Base-by-base conservation (phyloP, 2,329 filamentous ascomycete species). In the Fulvia fulva region DNA sequence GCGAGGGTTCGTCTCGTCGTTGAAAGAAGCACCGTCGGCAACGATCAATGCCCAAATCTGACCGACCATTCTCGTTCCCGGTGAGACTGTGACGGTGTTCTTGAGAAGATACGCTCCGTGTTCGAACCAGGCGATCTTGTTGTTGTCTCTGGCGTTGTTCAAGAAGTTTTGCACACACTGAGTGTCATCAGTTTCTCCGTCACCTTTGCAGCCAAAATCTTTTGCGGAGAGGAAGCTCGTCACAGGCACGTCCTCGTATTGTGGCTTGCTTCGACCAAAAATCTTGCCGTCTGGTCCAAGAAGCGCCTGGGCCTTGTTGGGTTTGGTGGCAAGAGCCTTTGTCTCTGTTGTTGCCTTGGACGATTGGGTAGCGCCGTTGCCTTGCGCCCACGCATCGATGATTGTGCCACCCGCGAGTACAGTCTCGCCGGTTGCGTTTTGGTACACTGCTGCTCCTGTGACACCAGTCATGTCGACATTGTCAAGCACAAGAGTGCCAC, bases 41-140 rank as follows among this genome's bases (percentile, higher is more conserved):
- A 97, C 88, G 73, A 97, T 88, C 61, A 96, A 77, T 2, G 93
- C 88, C 90, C 90, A 96, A 71, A 95, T 86, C 76, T 97, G 91
- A 68, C 93, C 93, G 7, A 89, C 90, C 71, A 97, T 92, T 76
- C 87, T 89, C 77, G 93, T 86, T 58, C 73, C 74, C 37, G 73
- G 71, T 7, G 84, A 84, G 1, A 87, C 77, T 55, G 78, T 79
- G 69, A 87, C 74, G 5, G 85, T 87, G 60, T 81, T 76, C 23
- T 78, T 83, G 70, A 87, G 77, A 32, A 85, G 69, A 70, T 87
- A 87, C 23, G 82, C 80, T 58, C 84, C 85, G 65, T 87, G 83
- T 64, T 87, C 84, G 67, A 85, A 85, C 74, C 84, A 86, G 19
- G 87, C 78, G 50, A 87, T 77, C 78, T 63, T 84, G 84, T n/a